Base-by-base conservation (phyloP, 1,284 basidiomycete species). In the Fomitopsis betulina region DNA sequence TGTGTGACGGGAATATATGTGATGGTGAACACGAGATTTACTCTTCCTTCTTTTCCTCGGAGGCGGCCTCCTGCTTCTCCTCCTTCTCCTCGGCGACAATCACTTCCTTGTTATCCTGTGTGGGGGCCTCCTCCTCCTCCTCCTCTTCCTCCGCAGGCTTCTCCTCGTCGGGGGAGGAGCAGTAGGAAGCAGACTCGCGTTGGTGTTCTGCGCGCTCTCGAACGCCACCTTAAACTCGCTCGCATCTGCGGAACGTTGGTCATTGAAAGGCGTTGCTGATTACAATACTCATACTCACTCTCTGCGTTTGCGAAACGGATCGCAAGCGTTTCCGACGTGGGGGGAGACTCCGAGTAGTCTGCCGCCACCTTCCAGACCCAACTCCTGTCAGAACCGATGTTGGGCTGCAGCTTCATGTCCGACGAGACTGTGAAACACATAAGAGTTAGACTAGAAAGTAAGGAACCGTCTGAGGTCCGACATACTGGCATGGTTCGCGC, bases 281-380 rank as follows among this genome's bases (percentile, higher is more conserved):
- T 25, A 57, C 17, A 52, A 58, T 40, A 54, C n/a, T n/a, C n/a
- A n/a, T n/a, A 80, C 94, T 75, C 68, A 97, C 95, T 96, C 32
- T 99, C 97, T 60, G 93, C 82, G 78, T 98, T 99, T 63, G 94
- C 96, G 71, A 99, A 99, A 61, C 97, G 91, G 72, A 99, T 98
- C 52, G 97, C 97, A 57, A 99, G 86, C 21, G 96, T 98, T 79
- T 98, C 96, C 23, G 94, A 76, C 45, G 89, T 90, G 21, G 96
- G 85, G 58, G 92, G 93, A 59, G 84, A 83, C 72, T 98, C 96
- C 55, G 96, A 87, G 71, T 93, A 94, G 75, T 99, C 97, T 47
- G 96, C 97, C 56, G 88, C 84, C 56, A 97, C 96, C 76, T 98
- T 96, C 90, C 91, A 99, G 40, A 99, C 97, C 97, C 97, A 99